These are phyloP conservation scores for Neonectria neomacrospora DNA, from an alignment of 2,329 filamentous ascomycete genomes.

Conservation along the genomic window DNA sequence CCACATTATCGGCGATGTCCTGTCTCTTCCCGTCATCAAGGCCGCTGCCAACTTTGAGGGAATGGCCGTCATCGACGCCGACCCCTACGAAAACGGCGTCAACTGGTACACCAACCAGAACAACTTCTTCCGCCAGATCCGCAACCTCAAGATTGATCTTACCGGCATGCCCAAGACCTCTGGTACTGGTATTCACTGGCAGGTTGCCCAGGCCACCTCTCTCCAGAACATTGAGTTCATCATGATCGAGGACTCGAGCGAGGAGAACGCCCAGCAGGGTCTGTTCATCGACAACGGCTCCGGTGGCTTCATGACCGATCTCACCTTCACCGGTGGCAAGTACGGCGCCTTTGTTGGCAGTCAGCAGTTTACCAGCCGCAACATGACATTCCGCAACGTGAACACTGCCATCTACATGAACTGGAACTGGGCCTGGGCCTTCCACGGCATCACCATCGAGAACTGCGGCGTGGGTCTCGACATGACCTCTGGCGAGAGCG, in stretches of 20 bases:
- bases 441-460: slow-evolving; percentile 80
- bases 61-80: slow-evolving; percentile 88
- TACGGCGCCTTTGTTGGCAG: slow-evolving; percentile 84
- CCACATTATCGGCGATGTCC: slow-evolving; percentile 86
- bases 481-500: slow-evolving; percentile 72
- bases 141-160: slow-evolving; percentile 84
- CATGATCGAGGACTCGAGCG: slow-evolving; percentile 75
- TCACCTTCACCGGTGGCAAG: slow-evolving; percentile 84
- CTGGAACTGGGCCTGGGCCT: slow-evolving; percentile 91
- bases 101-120: slow-evolving; percentile 86
- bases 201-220: slow-evolving; percentile 84
- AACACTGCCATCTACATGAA: slow-evolving; percentile 88
- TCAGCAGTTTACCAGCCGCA: slow-evolving; percentile 89
- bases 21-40: slow-evolving; percentile 79
- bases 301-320: slow-evolving; percentile 84
- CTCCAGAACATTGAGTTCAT: slow-evolving; percentile 85
- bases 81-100: slow-evolving; percentile 79
- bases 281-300: slow-evolving; percentile 89
- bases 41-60: slow-evolving; percentile 77
- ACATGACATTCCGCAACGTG: slow-evolving; percentile 83
- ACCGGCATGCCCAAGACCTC: slow-evolving; percentile 69
- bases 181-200: slow-evolving; percentile 84
- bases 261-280: slow-evolving; percentile 76
- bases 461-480: slow-evolving; percentile 81
- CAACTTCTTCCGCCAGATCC: slow-evolving; percentile 86